phyloP scores from a whole-genome alignment of 2,329 filamentous ascomycete genomes.

The Colletotrichum viniferum region DNA sequence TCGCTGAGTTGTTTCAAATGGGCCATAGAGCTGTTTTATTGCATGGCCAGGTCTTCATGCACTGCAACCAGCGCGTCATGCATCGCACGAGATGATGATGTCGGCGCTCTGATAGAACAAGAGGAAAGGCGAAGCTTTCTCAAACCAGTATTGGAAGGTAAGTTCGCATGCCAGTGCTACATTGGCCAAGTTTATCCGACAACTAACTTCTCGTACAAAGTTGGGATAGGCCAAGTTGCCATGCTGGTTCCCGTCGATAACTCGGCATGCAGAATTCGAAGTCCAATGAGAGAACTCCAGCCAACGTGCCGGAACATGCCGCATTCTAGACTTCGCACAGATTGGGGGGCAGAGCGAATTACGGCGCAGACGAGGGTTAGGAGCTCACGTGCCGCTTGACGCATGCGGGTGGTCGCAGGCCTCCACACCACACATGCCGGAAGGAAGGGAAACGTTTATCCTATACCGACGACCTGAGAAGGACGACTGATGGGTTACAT shows the following conservation, averaged over 20 bases:
- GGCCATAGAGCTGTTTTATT: neutral
- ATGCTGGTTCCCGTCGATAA: neutral
- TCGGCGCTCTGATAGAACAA: neutral
- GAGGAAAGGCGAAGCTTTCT: neutral
- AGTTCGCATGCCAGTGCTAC: neutral
- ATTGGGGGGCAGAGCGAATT: neutral
- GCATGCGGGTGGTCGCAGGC: neutral
- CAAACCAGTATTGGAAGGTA: neutral
- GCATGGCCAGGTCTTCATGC: neutral
- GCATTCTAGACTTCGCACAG: neutral
- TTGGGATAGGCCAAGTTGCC: neutral
- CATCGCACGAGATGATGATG: neutral
- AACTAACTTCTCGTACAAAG: neutral
- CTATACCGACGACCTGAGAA: neutral
- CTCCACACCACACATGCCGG: neutral
- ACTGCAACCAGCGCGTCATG: neutral
- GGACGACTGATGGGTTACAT: neutral
- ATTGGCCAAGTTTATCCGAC: neutral
- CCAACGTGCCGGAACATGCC: neutral
- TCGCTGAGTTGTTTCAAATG: neutral
- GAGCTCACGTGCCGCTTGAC: neutral
- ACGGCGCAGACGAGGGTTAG: neutral
- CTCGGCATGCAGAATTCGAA: neutral
- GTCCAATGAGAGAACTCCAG: neutral
- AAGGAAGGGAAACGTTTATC: neutral